Base-by-base conservation (phyloP, 768 basidiomycete genomes). In the Trametes meyenii region DNA sequence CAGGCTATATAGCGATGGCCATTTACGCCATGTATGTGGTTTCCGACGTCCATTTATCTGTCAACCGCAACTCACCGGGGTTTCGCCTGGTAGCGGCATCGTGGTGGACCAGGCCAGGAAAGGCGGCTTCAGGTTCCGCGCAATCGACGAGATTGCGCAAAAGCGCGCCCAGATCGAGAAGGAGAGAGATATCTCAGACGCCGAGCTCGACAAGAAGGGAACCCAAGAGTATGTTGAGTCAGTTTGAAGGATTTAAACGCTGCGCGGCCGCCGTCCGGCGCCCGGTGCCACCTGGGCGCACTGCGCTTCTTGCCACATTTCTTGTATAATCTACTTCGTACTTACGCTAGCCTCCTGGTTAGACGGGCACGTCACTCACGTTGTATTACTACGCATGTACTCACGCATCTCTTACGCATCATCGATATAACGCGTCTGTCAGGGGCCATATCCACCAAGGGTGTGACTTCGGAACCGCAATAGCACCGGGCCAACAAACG, bases 1-100 rank as follows among this genome's bases (percentile, higher is more conserved):
- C 82, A 16, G 86, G 86, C 10, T 87, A 85, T 66, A 67, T 79
- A 23, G 82, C 77, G 19, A 85, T 87, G 85, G 74, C 76, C 40
- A 64, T 82, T 39, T 87, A 87, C 61, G 85, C 84, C 0, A 62
- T 80, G 83, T 85, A 71, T 72, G 83, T 76, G 21, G 10, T 12
- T 16, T 21, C 38, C 40, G 29, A 8, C 29, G 26, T 13, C 42
- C 33, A 40, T n/a, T 24, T n/a, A 48, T 45, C 12, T n/a, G 19
- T 58, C 59, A 59, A 50, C 8, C 57, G 10, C 36, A 21, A 50
- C 46, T 26, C 50, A 56, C 50, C 39, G 42, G 50, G 66, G 36
- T 56, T 40, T 24, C 59, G 38, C 17, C n/a, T 51, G 17, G 35
- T 67, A 85, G 83, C 10, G 83, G 85, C 11, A 74, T 87, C 62